Conservation (phyloP, 169 alveolate species). For the Eimeria acervulina region DNA sequence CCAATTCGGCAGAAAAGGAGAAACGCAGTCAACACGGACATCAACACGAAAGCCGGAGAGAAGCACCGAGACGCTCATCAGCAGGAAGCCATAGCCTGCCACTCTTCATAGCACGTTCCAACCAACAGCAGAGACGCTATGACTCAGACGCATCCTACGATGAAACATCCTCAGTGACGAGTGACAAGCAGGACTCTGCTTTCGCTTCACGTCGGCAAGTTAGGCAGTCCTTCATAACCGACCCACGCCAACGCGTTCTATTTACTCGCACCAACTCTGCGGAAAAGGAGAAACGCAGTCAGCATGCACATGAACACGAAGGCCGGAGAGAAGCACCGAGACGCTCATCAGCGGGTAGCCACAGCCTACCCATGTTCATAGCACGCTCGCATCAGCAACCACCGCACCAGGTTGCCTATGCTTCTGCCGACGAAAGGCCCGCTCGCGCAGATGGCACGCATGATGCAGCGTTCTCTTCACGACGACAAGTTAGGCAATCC, state of each 20-base stretch:
- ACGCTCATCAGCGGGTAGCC: slow-evolving; percentile 76
- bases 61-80: slow-evolving; percentile 54
- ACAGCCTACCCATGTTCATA: slow-evolving; percentile 73
- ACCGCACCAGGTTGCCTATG: background rate
- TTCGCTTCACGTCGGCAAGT: slow-evolving; percentile 53
- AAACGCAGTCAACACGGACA: slow-evolving; percentile 21
- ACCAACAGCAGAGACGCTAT: background rate
- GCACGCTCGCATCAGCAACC: slow-evolving; percentile 60
- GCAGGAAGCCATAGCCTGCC: slow-evolving; percentile 77
- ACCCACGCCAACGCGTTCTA: slow-evolving; percentile 62
- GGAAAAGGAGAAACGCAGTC: slow-evolving; percentile 42
- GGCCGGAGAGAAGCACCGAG: background rate
- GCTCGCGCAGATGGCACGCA: background rate
- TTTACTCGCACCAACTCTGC: slow-evolving; percentile 52
- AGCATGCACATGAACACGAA: background rate
- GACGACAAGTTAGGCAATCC: slow-evolving; percentile 66
- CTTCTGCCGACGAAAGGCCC: background rate
- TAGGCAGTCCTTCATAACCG: slow-evolving; percentile 47
- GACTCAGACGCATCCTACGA: background rate
- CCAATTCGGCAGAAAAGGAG: slow-evolving; percentile 58
- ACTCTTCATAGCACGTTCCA: slow-evolving; percentile 58
- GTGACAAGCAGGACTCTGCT: background rate
- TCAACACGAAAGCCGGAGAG: background rate
- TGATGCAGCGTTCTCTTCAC: slow-evolving; percentile 4
- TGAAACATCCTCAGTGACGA: background rate